Evolutionary conservation across 352 stramenopile genomes (phyloP).

Genomic region (Phytophthora constricta): DNA sequence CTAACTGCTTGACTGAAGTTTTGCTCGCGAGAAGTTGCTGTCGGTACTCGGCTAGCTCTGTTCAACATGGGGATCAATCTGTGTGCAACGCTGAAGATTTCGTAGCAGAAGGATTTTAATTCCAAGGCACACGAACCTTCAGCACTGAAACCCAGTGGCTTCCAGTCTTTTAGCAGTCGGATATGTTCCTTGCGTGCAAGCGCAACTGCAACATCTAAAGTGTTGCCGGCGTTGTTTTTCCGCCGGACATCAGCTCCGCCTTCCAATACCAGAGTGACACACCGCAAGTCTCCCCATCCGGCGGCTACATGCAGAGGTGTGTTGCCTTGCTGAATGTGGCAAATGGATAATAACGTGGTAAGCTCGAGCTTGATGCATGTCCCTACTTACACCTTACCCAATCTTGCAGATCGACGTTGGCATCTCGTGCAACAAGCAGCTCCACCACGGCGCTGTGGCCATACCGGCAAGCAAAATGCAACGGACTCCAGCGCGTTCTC

Average conservation of each 20-base stretch:
- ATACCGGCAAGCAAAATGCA: conserved; percentile 69
- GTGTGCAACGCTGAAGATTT: too few species aligned
- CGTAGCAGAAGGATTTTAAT: neutral
- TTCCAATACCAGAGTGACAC: conserved; percentile 66
- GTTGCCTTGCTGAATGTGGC: conserved; percentile 64
- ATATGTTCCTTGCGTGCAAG: conserved; percentile 48
- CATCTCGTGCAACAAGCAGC: conserved; percentile 54
- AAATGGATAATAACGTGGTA: too few species aligned
- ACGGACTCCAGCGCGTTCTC: conserved; percentile 60
- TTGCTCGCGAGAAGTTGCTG: conserved; percentile 23
- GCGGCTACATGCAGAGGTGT: conserved; percentile 72
- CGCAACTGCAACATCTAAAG: conserved; percentile 42
- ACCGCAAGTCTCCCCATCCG: conserved; percentile 66
- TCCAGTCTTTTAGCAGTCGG: conserved; percentile 56
- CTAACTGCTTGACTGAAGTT: conserved; percentile 12
- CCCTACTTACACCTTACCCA: too few species aligned
- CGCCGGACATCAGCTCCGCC: conserved; percentile 36
- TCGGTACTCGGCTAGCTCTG: conserved; percentile 41
- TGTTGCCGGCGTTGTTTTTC: conserved; percentile 46
- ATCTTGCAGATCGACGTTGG: conserved; percentile 53
- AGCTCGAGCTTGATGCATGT: too few species aligned
- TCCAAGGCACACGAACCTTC: conserved; percentile 41
- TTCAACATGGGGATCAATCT: neutral
- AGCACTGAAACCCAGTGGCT: conserved; percentile 41
- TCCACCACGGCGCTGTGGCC: conserved; percentile 56